Conservation (phyloP, 257 asterid species). For the Salvia splendens region DNA sequence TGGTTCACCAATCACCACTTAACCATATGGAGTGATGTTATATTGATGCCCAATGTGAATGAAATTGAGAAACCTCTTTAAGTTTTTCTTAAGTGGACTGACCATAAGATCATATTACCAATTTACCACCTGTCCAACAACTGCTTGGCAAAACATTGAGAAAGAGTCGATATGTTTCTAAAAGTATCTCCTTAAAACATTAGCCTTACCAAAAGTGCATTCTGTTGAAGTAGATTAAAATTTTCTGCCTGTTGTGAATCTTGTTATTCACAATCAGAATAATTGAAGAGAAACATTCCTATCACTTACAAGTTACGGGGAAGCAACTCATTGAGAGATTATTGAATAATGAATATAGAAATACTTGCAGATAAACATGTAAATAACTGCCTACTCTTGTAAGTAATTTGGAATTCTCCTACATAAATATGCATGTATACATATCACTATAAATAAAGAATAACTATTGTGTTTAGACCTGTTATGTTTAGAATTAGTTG, state of each 20-base stretch:
- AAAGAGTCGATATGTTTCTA: not conserved
- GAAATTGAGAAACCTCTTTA: not conserved
- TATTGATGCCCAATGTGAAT: constrained; percentile 13
- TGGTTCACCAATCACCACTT: constrained; percentile 18
- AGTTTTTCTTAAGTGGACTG: constrained; percentile 1
- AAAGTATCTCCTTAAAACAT: not conserved
- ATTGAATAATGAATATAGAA: not conserved
- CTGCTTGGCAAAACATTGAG: not conserved
- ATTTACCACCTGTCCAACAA: not conserved
- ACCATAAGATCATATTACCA: not conserved
- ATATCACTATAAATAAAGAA: not conserved
- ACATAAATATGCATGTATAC: not conserved
- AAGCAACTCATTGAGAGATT: not conserved
- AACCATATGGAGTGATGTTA: not conserved
- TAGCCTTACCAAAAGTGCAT: not conserved
- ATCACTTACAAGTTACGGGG: not conserved
- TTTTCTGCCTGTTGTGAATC: not conserved
- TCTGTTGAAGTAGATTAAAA: not conserved
- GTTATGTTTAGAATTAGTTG: not conserved
- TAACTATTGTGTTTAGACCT: not conserved
- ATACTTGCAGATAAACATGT: not conserved
- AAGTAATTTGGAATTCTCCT: not conserved
- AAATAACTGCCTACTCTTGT: not conserved
- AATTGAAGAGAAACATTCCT: not conserved
- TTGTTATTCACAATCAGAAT: not conserved